Conservation (phyloP, 2,329 filamentous ascomycete genomes). For the Annulohypoxylon truncatum region DNA sequence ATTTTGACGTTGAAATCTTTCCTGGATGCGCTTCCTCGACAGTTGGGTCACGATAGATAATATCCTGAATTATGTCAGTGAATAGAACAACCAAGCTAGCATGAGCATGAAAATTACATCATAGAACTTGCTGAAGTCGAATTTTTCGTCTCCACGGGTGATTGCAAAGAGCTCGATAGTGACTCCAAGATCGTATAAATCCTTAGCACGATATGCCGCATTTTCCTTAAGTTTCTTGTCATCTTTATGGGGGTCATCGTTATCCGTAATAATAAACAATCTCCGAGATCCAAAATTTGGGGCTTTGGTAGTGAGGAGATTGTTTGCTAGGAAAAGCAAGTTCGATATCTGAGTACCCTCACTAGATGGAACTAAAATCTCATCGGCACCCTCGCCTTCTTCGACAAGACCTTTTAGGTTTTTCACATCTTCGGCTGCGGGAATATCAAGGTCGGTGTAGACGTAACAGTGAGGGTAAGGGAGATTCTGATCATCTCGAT, state of each 20-base stretch:
- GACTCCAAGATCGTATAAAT: constrained; percentile 93
- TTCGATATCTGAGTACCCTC: constrained; percentile 85
- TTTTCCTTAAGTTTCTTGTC: constrained; percentile 79
- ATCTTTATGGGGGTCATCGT: constrained; percentile 82
- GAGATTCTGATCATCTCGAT: constrained; percentile 72
- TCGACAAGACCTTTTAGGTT: constrained; percentile 79
- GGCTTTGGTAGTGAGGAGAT: constrained; percentile 94
- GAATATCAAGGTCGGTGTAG: constrained; percentile 87
- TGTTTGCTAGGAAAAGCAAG: constrained; percentile 93
- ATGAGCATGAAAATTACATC: constrained; percentile 69
- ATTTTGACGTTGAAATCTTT: constrained; percentile 72
- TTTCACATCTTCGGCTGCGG: constrained; percentile 88
- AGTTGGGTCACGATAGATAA: constrained; percentile 83
- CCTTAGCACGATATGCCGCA: constrained; percentile 88
- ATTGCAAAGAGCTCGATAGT: constrained; percentile 95
- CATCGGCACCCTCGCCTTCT: constrained; percentile 76
- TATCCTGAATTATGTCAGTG: constrained; percentile 68
- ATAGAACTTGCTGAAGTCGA: constrained; percentile 89
- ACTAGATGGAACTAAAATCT: constrained; percentile 75
- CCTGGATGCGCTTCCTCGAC: constrained; percentile 74
- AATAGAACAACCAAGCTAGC: constrained; percentile 39
- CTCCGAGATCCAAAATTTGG: constrained; percentile 93
- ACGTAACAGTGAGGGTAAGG: constrained; percentile 93
- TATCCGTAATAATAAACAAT: constrained; percentile 95
- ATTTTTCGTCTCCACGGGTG: constrained; percentile 74